These are phyloP conservation scores for Malassezia dermatis DNA, from an alignment of 1,284 basidiomycete genomes.

Conservation along the genomic window DNA sequence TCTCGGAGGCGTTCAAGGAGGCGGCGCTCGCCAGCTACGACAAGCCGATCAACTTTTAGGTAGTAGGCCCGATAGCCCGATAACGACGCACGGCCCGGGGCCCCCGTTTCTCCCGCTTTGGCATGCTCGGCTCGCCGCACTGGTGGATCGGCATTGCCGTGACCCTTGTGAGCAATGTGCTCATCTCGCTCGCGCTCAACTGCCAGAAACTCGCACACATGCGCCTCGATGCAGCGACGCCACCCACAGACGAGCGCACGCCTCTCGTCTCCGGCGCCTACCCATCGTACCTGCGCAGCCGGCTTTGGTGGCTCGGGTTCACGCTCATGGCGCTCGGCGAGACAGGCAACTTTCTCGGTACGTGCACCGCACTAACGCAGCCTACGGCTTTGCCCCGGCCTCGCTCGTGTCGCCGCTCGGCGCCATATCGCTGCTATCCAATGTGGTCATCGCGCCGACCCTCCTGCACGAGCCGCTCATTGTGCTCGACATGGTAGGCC, in stretches of 20 bases:
- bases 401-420: conserved; percentile 89
- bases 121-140: background rate
- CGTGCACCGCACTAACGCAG: conserved; percentile 49
- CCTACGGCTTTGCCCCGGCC: conserved; percentile 78
- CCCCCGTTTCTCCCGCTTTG: background rate
- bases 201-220: conserved; percentile 78
- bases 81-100: background rate
- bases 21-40: conserved; percentile 41
- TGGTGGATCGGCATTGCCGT: conserved; percentile 65
- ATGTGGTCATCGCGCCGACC: conserved; percentile 83
- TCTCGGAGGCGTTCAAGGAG: conserved; percentile 51
- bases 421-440: conserved; percentile 72
- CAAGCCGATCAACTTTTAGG: conserved; percentile 46
- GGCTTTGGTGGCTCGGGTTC: conserved; percentile 89
- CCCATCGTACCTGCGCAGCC: conserved; percentile 34
- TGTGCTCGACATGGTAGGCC: conserved; percentile 72
- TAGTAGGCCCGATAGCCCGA: conserved; percentile 1
- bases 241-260: background rate
- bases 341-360: conserved; percentile 64
- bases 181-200: conserved; percentile 72
- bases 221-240: conserved; percentile 52
- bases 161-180: conserved; percentile 71
- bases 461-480: conserved; percentile 53
- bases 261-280: conserved; percentile 1
- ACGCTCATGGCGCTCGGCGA: conserved; percentile 83